Conservation (phyloP, 2,329 filamentous ascomycete species). For the Chaetomium globosum region DNA sequence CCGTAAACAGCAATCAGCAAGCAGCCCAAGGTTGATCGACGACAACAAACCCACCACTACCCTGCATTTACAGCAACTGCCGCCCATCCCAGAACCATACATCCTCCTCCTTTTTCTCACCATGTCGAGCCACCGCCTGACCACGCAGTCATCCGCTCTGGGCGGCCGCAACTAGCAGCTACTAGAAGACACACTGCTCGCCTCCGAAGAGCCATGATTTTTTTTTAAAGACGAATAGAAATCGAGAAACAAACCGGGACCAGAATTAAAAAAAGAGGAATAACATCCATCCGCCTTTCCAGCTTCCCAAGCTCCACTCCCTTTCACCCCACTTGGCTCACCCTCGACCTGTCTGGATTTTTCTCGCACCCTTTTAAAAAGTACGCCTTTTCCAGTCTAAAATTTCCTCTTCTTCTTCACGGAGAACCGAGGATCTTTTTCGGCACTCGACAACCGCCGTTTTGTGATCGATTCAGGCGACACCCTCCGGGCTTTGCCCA, state of each 20-base stretch:
- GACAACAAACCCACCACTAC: background rate
- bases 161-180: constrained; percentile 27
- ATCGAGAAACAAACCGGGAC: constrained; percentile 5
- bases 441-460: constrained; percentile 32
- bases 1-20: constrained; percentile 12
- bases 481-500: constrained; percentile 36
- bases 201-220: background rate
- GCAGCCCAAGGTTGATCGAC: constrained; percentile 15
- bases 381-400: constrained; percentile 21
- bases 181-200: constrained; percentile 15
- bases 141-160: constrained; percentile 29
- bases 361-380: constrained; percentile 26
- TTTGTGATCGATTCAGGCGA: constrained; percentile 34
- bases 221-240: constrained; percentile 1
- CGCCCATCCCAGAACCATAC: constrained; percentile 1
- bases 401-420: constrained; percentile 21
- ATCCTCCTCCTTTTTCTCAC: constrained; percentile 11
- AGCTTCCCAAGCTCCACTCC: constrained; percentile 25
- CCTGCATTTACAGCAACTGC: constrained; percentile 8
- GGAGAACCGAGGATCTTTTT: constrained; percentile 24
- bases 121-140: constrained; percentile 30
- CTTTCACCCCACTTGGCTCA: constrained; percentile 32
- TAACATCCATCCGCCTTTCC: constrained; percentile 26
- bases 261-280: constrained; percentile 17
- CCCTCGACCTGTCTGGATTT: constrained; percentile 28